Base-by-base conservation (phyloP, 139 green algal genomes). In the Tetraselmis chui region DNA sequence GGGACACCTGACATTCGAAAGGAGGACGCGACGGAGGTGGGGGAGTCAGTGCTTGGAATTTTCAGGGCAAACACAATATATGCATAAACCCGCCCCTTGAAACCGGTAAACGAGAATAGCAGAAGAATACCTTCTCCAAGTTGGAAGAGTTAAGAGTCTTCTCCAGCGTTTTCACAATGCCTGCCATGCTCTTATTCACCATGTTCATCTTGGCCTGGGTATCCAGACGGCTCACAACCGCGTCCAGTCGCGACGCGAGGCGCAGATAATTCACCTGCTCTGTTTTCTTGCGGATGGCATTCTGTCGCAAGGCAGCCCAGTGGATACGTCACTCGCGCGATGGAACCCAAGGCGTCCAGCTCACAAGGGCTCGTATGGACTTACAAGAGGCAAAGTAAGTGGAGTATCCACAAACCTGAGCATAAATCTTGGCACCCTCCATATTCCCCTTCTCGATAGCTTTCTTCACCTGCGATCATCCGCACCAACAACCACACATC, bases 391-490 rank as follows among this genome's bases (percentile, higher is more conserved):
- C n/a, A n/a, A n/a, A n/a, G n/a, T n/a, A n/a, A n/a, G n/a, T n/a
- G n/a, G n/a, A n/a, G n/a, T n/a, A n/a, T n/a, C n/a, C n/a, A n/a
- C n/a, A n/a, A n/a, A 29, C 76, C 85, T 91, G 91, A 0, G 93
- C 94, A 79, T 97, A 95, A 23, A 98, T 96, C 59, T 91, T 90
- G 30, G 93, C 94, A 1, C 93, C 92, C 1, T 98, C 94, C 58
- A 95, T 93, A 87, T 99, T 98, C 67, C 95, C 95, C 84, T 99
- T 99, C 82, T 99, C 97, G 29, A 99, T 99, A 0, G 97, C 96
- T 77, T 96, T 97, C 84, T 99, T 99, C 1, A 98, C 89, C 85
- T 90, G 81, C 26, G 77, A n/a, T n/a, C n/a, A n/a, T n/a, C n/a
- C n/a, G n/a, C n/a, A n/a, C n/a, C n/a, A n/a, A n/a, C n/a, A n/a